phyloP scores from a whole-genome alignment of 2,329 filamentous ascomycete genomes.

The Aspergillus texensis region DNA sequence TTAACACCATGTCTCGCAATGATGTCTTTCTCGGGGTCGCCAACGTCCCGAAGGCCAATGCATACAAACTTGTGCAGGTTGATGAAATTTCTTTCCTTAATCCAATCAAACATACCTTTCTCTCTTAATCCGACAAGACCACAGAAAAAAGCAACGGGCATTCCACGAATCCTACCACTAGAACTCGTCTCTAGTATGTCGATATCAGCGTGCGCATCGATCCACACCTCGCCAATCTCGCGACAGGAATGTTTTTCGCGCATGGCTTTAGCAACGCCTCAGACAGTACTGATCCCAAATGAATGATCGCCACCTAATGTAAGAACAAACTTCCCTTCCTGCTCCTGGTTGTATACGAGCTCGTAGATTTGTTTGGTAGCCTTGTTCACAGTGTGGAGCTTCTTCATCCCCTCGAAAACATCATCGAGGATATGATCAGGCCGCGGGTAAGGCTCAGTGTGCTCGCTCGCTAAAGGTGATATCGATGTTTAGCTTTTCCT shows the following conservation, averaged over 20 bases:
- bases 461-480: background rate
- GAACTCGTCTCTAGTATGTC: slow-evolving; percentile 10
- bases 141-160: slow-evolving; percentile 12
- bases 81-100: slow-evolving; percentile 6
- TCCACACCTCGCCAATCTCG: slow-evolving; percentile 8
- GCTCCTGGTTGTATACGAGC: background rate
- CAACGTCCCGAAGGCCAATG: background rate
- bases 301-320: slow-evolving; percentile 10
- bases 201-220: slow-evolving; percentile 17
- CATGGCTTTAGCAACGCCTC: slow-evolving; percentile 8
- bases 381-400: background rate
- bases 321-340: background rate
- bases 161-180: slow-evolving; percentile 12
- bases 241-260: background rate
- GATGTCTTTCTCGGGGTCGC: no score
- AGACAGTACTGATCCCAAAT: slow-evolving; percentile 8
- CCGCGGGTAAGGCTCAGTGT: background rate
- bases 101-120: slow-evolving; percentile 10
- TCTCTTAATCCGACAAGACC: background rate
- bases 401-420: background rate
- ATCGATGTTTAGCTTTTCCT: background rate
- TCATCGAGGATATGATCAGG: background rate
- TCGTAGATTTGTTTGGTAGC: background rate
- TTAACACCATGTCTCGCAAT: no score
- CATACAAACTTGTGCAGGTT: background rate